Base-by-base conservation (phyloP, 1,139 yeast genomes). In the Yamadazyma diddensiae region DNA sequence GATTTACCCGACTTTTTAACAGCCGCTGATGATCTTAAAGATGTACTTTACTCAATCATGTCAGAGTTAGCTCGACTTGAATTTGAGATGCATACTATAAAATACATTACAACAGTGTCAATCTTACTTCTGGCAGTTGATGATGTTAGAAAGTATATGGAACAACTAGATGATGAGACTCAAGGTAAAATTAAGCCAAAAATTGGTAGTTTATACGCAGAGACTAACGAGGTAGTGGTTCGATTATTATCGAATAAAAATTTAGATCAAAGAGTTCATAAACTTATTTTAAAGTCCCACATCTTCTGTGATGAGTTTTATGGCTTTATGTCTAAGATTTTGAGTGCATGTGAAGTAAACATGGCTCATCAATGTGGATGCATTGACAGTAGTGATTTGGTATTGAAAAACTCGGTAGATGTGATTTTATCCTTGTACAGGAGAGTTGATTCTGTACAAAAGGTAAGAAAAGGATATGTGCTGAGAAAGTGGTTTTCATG, bases 361-460 rank as follows among this genome's bases (percentile, higher is more conserved):
- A 11, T 32, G 21, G 23, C 31, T 5, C 29, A 26, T 13, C 29
- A 28, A n/a, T 32, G 28, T 20, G 35, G 31, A n/a, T 19, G 21
- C 15, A 32, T 32, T 17, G 27, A 24, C 15, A 24, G 6, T 7
- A 24, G 20, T 16, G 20, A 15, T 6, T 15, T 24, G 6, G 7
- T 24, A 11, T 15, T 24, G 12, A 21, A 7, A 8, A 26, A 23
- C 15, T 21, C 11, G n/a, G n/a, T 10, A 21, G 8, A 6, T 9
- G 20, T 6, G 9, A 18, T 6, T 9, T 18, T 18, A 9, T 18
- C 8, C 20, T 18, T 18, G 6, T 18, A 18, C 20, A 18, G 9
- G 8, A 18, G 20, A 6, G 8, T 18, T 18, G 20, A 18, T 6
- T 9, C 6, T 6, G 6, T 18, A 3, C 11, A 13, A 6, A 3